Base-by-base conservation (phyloP, 805 yeast species). In the Wickerhamiella kurtzmanii region DNA sequence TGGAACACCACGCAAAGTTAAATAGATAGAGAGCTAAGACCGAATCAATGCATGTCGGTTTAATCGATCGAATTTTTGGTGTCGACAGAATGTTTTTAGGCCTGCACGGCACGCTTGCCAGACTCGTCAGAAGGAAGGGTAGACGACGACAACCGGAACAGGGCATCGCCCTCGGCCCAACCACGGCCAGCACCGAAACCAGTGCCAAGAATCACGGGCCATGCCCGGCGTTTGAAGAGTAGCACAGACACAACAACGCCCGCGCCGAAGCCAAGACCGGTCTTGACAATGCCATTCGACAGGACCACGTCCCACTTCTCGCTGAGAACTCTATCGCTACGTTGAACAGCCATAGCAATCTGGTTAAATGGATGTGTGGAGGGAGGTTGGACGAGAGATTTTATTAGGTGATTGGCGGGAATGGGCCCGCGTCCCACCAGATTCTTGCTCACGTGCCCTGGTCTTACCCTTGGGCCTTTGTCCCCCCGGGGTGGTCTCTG, bases 171-270 rank as follows among this genome's bases (percentile, higher is more conserved):
- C 71, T 92, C 99, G 51, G 97, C 79, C 68, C 87, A 92, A 46
- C 96, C 96, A 72, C 96, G 82, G 55, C 99, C 99, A 52, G 88
- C 75, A 56, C 99, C 99, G 60, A 92, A 89, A 36, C 99, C 99
- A 54, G 87, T 69, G 55, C 98, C 98, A 52, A 89, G 68, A 95
- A 96, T 88, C 39, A 89, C 97, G 47, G 98, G 98, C 79, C 87
- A 92, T 8, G 95, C 75, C 68, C 97, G 80, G 73, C 97, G 84
- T 66, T 75, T 85, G 73, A 92, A 92, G 48, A 92, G 68, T 50
- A 92, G 67, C 40, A 88, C 94, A 6, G 96, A 85, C 41, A 94
- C 83, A 49, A 89, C 75, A 32, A 92, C 95, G 68, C 99, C 99
- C 41, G 81, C 92, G 54, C 97, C 97, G 56, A 92, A 80, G 44